A percentile compares a stretch with the other conserved stretches of the same genome.
Evolutionary conservation across 208 protist genomes (phyloP).

Genomic region (Naegleria gruberi): DNA sequence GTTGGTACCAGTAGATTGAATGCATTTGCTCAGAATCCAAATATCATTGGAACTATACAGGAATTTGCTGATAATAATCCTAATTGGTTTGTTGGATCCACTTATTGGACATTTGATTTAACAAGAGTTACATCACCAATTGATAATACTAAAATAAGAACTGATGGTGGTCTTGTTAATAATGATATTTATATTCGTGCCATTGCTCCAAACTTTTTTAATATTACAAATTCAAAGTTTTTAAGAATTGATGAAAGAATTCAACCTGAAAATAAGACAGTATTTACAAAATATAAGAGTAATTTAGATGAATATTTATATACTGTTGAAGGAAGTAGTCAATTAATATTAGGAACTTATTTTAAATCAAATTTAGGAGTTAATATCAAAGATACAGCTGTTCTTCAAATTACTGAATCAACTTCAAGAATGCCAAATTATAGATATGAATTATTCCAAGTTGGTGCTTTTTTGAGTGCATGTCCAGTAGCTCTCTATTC

Average conservation of each 20-base stretch:
- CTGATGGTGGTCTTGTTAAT: constrained; percentile 18
- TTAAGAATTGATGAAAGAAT: neutral
- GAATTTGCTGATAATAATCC: neutral
- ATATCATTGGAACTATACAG: neutral
- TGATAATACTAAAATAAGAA: neutral
- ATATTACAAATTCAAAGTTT: neutral
- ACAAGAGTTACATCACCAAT: neutral
- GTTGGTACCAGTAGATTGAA: constrained; percentile 35
- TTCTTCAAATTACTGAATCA: neutral
- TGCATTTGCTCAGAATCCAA: neutral
- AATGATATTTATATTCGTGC: constrained; percentile 5
- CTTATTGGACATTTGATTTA: neutral
- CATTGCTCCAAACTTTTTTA: neutral
- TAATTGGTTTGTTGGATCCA: neutral
- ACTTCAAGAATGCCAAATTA: neutral
- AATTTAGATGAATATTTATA: neutral
- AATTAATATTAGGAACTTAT: neutral
- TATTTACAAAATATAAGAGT: neutral
- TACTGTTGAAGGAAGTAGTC: neutral
- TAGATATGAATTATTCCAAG: neutral
- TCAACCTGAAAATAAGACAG: neutral
- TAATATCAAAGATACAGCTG: neutral
- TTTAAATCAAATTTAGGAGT: neutral
- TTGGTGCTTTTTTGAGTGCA: neutral
- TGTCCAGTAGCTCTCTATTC: neutral